phyloP scores from a whole-genome alignment of 2,329 filamentous ascomycete genomes.

The Emergomyces africanus region DNA sequence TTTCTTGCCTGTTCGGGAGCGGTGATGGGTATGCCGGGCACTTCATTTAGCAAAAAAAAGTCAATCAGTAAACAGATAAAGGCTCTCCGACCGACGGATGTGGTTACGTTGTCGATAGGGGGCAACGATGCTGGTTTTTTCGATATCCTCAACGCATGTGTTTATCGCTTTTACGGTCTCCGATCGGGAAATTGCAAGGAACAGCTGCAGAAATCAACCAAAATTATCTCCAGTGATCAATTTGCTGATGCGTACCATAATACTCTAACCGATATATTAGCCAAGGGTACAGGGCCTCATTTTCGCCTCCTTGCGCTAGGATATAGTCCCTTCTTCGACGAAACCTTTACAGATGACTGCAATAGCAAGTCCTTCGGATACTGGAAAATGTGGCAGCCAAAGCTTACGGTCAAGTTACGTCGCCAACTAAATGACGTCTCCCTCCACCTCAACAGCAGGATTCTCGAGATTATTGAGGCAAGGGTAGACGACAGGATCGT shows the following conservation, averaged over 20 bases:
- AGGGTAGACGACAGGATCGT: conserved; percentile 10
- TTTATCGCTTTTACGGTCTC: conserved; percentile 15
- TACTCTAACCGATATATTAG: conserved; percentile 11
- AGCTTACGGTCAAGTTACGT: conserved; percentile 14
- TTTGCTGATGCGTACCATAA: conserved; percentile 12
- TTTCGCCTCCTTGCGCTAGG: conserved; percentile 14
- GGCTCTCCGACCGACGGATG: conserved; percentile 7
- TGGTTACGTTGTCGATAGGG: conserved; percentile 16
- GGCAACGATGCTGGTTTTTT: conserved; percentile 19
- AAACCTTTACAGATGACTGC: conserved; percentile 11
- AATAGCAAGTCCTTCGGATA: conserved; percentile 7
- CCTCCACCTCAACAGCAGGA: conserved; percentile 14
- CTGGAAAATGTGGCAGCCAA: conserved; percentile 6
- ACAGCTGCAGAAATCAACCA: background rate
- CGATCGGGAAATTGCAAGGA: conserved; percentile 6
- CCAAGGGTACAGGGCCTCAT: conserved; percentile 13
- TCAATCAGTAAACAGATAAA: conserved; percentile 6
- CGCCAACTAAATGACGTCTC: conserved; percentile 14
- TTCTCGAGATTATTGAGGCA: conserved; percentile 13
- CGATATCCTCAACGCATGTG: conserved; percentile 16
- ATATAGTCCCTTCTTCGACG: conserved; percentile 15
- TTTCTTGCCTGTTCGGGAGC: conserved; percentile 16
- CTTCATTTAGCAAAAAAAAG: conserved; percentile 6
- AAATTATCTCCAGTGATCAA: conserved; percentile 6
- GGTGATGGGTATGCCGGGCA: conserved; percentile 12